Base-by-base conservation (phyloP, 495 filamentous ascomycete genomes). In the Tuber calosporum region DNA sequence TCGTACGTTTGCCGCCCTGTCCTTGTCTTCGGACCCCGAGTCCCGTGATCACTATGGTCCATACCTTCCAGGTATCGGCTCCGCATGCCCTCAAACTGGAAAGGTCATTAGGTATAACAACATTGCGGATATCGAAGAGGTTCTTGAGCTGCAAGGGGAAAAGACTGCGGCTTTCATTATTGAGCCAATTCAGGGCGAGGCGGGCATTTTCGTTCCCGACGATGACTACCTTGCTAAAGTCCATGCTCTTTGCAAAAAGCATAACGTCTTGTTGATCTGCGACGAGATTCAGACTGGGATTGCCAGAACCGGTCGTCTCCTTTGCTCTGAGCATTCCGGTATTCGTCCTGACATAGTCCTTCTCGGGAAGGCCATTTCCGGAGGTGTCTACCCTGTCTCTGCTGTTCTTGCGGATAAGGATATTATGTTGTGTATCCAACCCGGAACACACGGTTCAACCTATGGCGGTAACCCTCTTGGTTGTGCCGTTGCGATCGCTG, bases 381-480 rank as follows among this genome's bases (percentile, higher is more conserved):
- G 95, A 72, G 95, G 95, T 82, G 96, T 99, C 92, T 98, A 99
- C 83, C 95, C 95, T 37, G 95, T 99, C 48, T 97, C 94, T 43
- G 93, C 90, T 80, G 95, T 99, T 69, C 86, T 99, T 68, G 92
- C 90, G 22, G 89, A 89, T 77, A 93, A 91, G 84, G 93, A 97
- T 66, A 87, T 99, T 77, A 97, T 99, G 95, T 89, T 97, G 78
- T 93, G 92, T n/a, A 85, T 99, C 74, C 96, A 99, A 86, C 91
- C 95, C 30, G 95, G 95, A 58, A 97, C 95, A 39, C 95, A 99
- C 81, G 95, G 95, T 42, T 96, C 92, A 39, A 99, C 95, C 38
- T 99, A 98, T 81, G 95, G 95, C 69, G 95, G 95, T 62, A 99
- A 99, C 84, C 95, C 95, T 2, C 86, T 99, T n/a, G 95, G 93